These are phyloP conservation scores for Phanerodontia chrysosporium DNA, from an alignment of 768 basidiomycete species.

Conservation along the genomic window DNA sequence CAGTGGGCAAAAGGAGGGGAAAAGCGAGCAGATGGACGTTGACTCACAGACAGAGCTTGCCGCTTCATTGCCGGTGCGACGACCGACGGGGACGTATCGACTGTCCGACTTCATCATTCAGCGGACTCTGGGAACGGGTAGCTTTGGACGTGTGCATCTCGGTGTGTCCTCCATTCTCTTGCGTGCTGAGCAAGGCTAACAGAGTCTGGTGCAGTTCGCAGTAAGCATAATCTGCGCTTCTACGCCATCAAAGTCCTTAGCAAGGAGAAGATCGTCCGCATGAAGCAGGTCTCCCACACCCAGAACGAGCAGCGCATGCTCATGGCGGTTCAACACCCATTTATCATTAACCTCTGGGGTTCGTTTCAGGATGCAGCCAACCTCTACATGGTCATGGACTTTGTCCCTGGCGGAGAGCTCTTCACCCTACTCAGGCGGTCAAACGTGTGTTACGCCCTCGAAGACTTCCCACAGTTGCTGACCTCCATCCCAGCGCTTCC, in stretches of 20 bases:
- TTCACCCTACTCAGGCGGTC: constrained; percentile 91
- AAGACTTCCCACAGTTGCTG: not conserved
- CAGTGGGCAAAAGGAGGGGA: constrained; percentile 14
- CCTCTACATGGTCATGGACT: constrained; percentile 98
- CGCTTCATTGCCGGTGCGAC: constrained; percentile 32
- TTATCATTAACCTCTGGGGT: constrained; percentile 96
- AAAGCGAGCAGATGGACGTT: constrained; percentile 8
- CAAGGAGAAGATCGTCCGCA: constrained; percentile 87
- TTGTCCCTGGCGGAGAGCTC: constrained; percentile 93
- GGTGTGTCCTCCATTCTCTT: constrained; percentile 39
- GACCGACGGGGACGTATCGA: constrained; percentile 65
- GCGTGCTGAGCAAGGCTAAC: not conserved
- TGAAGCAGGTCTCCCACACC: constrained; percentile 97
- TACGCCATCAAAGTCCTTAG: constrained; percentile 94
- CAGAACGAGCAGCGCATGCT: constrained; percentile 92
- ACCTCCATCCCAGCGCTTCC: constrained; percentile 66
- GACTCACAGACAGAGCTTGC: constrained; percentile 3
- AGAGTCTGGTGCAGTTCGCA: constrained; percentile 55
- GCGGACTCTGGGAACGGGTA: constrained; percentile 87
- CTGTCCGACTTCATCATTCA: constrained; percentile 77
- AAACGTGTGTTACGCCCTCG: constrained; percentile 49
- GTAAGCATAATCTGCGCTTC: constrained; percentile 91
- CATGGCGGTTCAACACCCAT: constrained; percentile 80
- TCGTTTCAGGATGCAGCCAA: constrained; percentile 89
- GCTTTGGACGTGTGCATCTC: constrained; percentile 94